These are phyloP conservation scores for Rubia yunnanensis DNA, from an alignment of 257 asterid genomes.

Conservation along the genomic window DNA sequence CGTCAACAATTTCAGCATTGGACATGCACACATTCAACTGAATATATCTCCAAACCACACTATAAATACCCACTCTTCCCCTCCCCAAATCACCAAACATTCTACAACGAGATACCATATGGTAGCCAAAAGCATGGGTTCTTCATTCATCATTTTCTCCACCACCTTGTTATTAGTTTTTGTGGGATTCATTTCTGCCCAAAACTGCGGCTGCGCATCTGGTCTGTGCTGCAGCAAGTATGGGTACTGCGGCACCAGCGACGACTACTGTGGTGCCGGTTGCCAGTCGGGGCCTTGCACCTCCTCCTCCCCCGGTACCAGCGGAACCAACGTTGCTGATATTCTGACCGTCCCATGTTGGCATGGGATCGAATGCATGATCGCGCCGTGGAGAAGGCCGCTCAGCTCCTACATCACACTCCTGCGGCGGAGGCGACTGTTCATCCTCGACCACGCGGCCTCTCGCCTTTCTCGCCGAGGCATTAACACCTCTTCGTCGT, in stretches of 20 bases:
- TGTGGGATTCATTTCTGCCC: constrained; percentile 5
- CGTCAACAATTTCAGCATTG: not conserved
- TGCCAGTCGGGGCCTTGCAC: constrained; percentile 37
- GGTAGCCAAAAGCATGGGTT: not conserved
- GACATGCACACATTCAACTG: too few relatives aligned
- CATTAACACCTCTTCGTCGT: too few relatives aligned
- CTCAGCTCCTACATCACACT: too few relatives aligned
- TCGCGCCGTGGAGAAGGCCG: too few relatives aligned
- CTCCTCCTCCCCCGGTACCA: not conserved
- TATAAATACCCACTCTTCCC: not conserved
- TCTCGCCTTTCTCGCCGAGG: too few relatives aligned
- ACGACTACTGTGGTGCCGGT: constrained; percentile 37
- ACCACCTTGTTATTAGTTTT: not conserved
- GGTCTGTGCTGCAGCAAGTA: constrained; percentile 29
- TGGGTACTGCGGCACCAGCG: constrained; percentile 36
- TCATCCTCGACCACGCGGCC: too few relatives aligned
- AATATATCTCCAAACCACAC: not conserved
- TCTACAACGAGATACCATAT: too few relatives aligned
- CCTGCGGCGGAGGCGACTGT: too few relatives aligned
- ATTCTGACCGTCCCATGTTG: constrained; percentile 17
- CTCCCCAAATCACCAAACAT: not conserved
- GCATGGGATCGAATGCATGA: too few relatives aligned
- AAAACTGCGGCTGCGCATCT: constrained; percentile 17
- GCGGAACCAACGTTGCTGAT: not conserved
- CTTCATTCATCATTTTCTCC: not conserved